Evolutionary conservation across 768 basidiomycete genomes (phyloP), one percentile per base, ranked within the genome.

Genomic region (Calvatia gigantea): DNA sequence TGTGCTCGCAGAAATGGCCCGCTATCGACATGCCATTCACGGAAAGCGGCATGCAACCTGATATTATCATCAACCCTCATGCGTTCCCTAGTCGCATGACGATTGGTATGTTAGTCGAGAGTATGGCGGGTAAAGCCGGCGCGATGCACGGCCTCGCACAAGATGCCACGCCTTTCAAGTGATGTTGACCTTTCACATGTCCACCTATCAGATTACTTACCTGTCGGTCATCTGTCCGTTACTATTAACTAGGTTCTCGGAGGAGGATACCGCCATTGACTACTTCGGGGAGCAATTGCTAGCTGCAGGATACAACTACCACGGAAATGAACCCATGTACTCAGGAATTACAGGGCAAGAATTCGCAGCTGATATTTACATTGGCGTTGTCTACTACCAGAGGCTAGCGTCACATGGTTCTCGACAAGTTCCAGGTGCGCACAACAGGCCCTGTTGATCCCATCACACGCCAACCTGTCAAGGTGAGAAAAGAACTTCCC

Each of bases 61-160:
- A 99, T 71, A 85, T 99, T 47, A 98, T 99, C 69, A 98, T 99
- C 77, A 99, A 99, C 73, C 97, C 97, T 32, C 97, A 99, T 69
- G 97, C 97, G 14, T 99, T 99, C 79, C 97, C 97, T 2, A 91
- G 87, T 78, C 91, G 97, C 62, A 99, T 99, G 97, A 99, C 97
- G 1, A 99, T 99, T 64, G 97, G 97, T 57, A 99, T 99, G 97
- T 86, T 99, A 68, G 94, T 99, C 56, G 97, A 99, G 78, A 96
- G 93, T 72, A 87, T 98, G 86, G 97, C 97, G 0, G 97, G 97
- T n/a, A 99, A 99, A 71, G 90, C 97, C 1, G 97, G 97, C 56
- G 90, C 96, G 6, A 91, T 98, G 91, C 97, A 98, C 62, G 97
- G 97, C 39, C 78, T 99, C 21, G 94, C 97, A 12, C 97, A 99